Evolutionary conservation across 2,329 filamentous ascomycete genomes (phyloP).

Genomic region (Colletotrichum sojae): DNA sequence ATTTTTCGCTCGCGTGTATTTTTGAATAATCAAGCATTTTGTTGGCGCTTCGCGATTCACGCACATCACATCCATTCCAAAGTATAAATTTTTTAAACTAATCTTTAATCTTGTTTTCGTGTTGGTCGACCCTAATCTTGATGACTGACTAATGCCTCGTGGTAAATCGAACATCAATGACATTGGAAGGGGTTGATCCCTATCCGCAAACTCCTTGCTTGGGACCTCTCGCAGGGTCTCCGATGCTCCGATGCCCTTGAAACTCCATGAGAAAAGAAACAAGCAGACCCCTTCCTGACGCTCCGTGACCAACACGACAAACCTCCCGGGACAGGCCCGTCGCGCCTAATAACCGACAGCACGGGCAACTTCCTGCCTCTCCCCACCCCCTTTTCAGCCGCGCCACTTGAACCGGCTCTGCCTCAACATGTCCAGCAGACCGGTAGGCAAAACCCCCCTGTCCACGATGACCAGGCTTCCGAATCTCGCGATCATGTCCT

Average conservation of each 20-base stretch:
- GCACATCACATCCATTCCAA: background rate
- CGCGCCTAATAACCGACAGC: constrained; percentile 4
- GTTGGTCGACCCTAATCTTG: background rate
- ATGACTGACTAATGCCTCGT: constrained; percentile 4
- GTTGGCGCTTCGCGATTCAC: background rate
- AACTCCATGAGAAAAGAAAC: background rate
- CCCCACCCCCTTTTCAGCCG: constrained; percentile 44
- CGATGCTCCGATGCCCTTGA: constrained; percentile 8
- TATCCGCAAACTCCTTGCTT: constrained; percentile 1
- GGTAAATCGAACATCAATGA: constrained; percentile 5
- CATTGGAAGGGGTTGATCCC: background rate
- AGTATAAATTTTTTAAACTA: background rate
- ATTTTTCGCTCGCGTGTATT: background rate
- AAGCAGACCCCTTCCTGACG: background rate
- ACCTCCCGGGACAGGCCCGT: constrained; percentile 5
- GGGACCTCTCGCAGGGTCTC: constrained; percentile 11
- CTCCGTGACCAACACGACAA: background rate
- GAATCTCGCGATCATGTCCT: constrained; percentile 56
- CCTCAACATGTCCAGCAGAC: constrained; percentile 54
- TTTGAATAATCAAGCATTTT: background rate
- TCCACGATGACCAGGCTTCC: constrained; percentile 57
- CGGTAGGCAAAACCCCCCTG: constrained; percentile 55
- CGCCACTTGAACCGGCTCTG: constrained; percentile 55
- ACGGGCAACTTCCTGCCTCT: background rate
- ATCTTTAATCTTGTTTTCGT: background rate